These are phyloP conservation scores for Domatiomyces globalis DNA, from an alignment of 2,329 filamentous ascomycete genomes.

Conservation along the genomic window DNA sequence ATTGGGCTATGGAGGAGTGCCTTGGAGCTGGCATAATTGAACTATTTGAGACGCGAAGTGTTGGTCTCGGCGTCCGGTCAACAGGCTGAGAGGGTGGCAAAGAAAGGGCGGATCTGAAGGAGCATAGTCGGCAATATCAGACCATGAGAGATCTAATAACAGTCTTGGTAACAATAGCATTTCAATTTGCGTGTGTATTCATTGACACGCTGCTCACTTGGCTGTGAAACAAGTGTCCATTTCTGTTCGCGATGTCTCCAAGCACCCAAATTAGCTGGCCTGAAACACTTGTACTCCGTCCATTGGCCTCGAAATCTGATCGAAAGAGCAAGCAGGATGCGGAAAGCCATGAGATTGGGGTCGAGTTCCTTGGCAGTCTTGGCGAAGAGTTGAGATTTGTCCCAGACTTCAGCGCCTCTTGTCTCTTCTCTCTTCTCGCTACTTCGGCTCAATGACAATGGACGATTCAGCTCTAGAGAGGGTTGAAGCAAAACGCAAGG, in stretches of 20 bases:
- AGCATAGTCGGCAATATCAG: neutral
- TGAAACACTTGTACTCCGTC: neutral
- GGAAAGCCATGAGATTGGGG: no score
- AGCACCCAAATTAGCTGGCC: no score
- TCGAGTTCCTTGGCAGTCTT: no score
- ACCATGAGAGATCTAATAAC: no score
- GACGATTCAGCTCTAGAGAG: constrained; percentile 43
- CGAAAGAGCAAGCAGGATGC: neutral
- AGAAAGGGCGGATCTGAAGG: no score
- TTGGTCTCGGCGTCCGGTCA: constrained; percentile 39
- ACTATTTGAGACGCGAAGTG: constrained; percentile 49
- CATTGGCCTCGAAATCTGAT: neutral
- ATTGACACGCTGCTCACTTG: no score
- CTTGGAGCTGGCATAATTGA: constrained; percentile 47
- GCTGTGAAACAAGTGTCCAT: no score
- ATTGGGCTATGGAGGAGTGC: constrained; percentile 48
- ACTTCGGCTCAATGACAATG: constrained; percentile 8
- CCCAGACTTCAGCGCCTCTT: neutral
- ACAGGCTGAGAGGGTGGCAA: constrained; percentile 6
- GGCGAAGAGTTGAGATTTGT: no score
- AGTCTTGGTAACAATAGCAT: no score
- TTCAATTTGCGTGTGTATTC: no score
- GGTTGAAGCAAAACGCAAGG: constrained; percentile 59
- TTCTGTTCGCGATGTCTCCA: no score
- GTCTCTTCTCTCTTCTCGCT: neutral